Base-by-base conservation (phyloP, 106 monocot species). In the Posidonia australis region DNA sequence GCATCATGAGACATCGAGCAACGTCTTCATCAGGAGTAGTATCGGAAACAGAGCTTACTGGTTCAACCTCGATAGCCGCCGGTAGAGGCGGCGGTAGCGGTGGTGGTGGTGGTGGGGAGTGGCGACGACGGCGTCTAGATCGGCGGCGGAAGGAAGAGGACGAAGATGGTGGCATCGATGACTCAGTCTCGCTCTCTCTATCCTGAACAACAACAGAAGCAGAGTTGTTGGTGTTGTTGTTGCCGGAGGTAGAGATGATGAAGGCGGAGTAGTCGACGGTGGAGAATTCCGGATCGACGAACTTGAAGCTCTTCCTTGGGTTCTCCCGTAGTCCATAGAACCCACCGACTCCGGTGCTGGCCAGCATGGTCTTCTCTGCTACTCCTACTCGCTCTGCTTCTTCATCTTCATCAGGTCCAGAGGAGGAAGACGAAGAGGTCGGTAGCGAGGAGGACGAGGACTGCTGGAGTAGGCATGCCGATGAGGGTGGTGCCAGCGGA, bases 141-240 rank as follows among this genome's bases (percentile, higher is more conserved):
- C 64, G 53, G 22, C 72, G 63, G 44, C 72, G 64, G 61, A 51
- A n/a, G 24, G 26, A 42, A 16, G 54, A 6, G 19, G 46, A 16
- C n/a, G n/a, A n/a, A 5, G 53, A 26, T 3, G 32, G 54, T 3
- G 56, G 44, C 55, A 27, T 46, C 22, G 65, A 56, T 27, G 74
- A 74, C 51, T 67, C 67, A 0, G 74, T 74, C 67, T 74, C 74
- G 60, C 74, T 74, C 57, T 74, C 74, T 32, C 67, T 46, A 24
- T 74, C 74, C 32, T 74, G 67, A 18, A 67, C 65, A 4, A 67
- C 49, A 6, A 45, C 60, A 1, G 73, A 64, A 1, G 46, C 25
- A 3, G 56, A 36, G 44, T 36, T 27, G 43, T 57, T 44, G 17
- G 49, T 54, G 25, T 55, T 42, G 24, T 31, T 22, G 51, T 52